Evolutionary conservation across 2,329 filamentous ascomycete species (phyloP).

Genomic region (Balansia obtecta): DNA sequence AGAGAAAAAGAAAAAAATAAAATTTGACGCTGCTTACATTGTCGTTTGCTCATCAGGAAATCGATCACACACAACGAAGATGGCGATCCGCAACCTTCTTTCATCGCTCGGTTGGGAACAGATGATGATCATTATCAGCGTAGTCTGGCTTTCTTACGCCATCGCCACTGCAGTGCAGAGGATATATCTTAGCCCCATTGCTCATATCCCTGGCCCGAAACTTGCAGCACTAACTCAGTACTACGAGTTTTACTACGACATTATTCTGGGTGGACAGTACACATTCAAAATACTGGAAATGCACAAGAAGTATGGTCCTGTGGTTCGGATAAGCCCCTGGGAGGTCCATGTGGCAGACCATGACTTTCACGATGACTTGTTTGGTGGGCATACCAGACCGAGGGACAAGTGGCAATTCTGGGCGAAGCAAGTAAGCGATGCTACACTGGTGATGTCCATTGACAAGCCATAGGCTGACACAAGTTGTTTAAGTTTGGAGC

Average conservation of each 20-base stretch:
- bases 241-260: constrained; percentile 32
- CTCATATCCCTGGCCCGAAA: constrained; percentile 26
- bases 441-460: neutral
- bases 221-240: constrained; percentile 26
- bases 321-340: constrained; percentile 27
- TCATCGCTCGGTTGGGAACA: constrained; percentile 15
- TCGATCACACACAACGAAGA: neutral
- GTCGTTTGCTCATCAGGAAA: neutral
- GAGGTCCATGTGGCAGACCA: constrained; percentile 27
- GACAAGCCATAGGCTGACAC: neutral
- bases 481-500: constrained; percentile 17
- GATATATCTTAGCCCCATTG: constrained; percentile 25
- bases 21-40: neutral
- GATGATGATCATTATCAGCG: constrained; percentile 12
- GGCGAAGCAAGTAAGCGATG: constrained; percentile 19
- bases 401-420: constrained; percentile 24
- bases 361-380: constrained; percentile 27
- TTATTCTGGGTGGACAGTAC: constrained; percentile 28
- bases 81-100: constrained; percentile 11
- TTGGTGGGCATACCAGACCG: constrained; percentile 17
- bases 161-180: constrained; percentile 17
- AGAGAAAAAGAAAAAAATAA: neutral
- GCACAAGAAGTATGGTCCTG: constrained; percentile 29
- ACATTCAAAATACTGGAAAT: constrained; percentile 28
- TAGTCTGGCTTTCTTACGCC: constrained; percentile 18